Base-by-base conservation (phyloP, 139 green algal species). In the Coelastrella sp. region DNA sequence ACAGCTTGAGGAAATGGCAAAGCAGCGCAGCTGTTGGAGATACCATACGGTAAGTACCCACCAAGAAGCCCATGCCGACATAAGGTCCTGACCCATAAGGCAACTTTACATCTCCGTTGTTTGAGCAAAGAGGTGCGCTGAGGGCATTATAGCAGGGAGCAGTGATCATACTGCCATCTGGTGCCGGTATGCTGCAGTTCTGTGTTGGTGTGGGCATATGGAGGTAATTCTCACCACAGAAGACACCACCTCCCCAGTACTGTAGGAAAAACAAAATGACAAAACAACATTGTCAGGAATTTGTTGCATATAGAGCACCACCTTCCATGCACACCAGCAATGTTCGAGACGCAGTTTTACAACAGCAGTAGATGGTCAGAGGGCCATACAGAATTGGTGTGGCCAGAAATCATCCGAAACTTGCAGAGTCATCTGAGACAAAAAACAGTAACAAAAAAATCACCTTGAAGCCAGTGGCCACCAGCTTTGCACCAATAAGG, bases 231-330 rank as follows among this genome's bases (percentile, higher is more conserved):
- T 94, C 88, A 3, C 25, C 62, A 15, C 93, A 96, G 79, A 95
- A 93, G 51, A 89, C 89, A 50, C 93, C 93, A 62, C 93, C 93
- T 57, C 93, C 93, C 93, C 93, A 96, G 91, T 94, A 91, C 63
- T 86, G 81, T 35, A 38, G 27, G 8, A 4, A 34, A 15, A n/a
- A 25, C 13, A 67, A 17, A 67, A 67, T 23, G 30, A 23, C 59
- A 57, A 23, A 15, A 15, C 48, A 57, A 23, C 2, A 57, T 11
- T 11, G 17, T 57, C 2, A 57, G 48, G 48, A 2, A 1, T 57
- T 15, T 1, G 17, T 23, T 2, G 48, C 2, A 15, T 15, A 57
- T 23, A 57, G 48, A 2, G 2, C 48, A 23, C n/a, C n/a, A n/a
- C n/a, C n/a, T n/a, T n/a, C n/a, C n/a, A n/a, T 57, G 48, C 13